Conservation (phyloP, 495 filamentous ascomycete genomes). For the Neurospora tetrasperma region DNA sequence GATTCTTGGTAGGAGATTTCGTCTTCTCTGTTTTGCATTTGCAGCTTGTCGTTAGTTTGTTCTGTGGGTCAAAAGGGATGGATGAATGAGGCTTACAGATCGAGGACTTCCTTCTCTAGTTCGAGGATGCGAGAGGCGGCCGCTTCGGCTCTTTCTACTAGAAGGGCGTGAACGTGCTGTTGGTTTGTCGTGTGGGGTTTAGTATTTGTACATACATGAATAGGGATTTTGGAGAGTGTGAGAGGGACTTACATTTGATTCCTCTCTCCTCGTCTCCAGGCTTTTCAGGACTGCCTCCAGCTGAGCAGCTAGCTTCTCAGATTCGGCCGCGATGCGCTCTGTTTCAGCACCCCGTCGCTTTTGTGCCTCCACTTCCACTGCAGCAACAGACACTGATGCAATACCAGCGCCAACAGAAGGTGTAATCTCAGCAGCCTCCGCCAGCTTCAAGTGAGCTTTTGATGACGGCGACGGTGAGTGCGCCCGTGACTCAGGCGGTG, state of each 20-base stretch:
- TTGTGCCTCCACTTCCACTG: background rate
- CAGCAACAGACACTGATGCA: background rate
- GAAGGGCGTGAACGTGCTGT: constrained; percentile 43
- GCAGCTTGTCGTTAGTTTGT: background rate
- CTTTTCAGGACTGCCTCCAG: constrained; percentile 27
- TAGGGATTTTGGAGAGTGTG: background rate
- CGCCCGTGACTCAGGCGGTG: constrained; percentile 2
- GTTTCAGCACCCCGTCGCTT: constrained; percentile 6
- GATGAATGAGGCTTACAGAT: constrained; percentile 30
- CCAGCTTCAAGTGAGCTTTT: constrained; percentile 3
- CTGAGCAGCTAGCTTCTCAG: constrained; percentile 30
- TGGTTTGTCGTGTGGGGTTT: background rate
- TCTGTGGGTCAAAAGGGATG: background rate
- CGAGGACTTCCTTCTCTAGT: constrained; percentile 36
- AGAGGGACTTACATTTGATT: constrained; percentile 35
- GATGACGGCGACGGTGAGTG: background rate
- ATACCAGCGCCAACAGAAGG: background rate
- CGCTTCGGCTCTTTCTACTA: constrained; percentile 40
- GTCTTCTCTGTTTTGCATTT: constrained; percentile 15
- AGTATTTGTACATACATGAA: constrained; percentile 2
- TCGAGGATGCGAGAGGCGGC: constrained; percentile 42
- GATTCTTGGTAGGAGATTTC: constrained; percentile 20
- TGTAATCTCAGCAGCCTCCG: constrained; percentile 4
- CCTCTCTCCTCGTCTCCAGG: constrained; percentile 35
- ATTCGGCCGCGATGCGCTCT: constrained; percentile 27